These are phyloP conservation scores for Syzygium oleosum DNA, from an alignment of 345 rosid species.

Conservation along the genomic window DNA sequence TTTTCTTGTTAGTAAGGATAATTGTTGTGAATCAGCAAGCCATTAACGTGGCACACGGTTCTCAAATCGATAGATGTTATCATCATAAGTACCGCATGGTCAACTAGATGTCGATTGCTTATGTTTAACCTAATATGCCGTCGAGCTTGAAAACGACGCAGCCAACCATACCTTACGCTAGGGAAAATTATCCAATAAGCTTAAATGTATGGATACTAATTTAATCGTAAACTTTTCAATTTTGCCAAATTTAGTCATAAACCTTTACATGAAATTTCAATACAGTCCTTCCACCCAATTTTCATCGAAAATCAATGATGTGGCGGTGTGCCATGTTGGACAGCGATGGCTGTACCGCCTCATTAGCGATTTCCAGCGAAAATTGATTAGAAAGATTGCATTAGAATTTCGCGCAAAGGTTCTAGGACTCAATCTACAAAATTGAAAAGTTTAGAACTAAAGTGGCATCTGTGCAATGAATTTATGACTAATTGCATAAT, in stretches of 20 bases:
- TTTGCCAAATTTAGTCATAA: not conserved
- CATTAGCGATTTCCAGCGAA: accelerated
- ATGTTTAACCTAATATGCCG: not conserved
- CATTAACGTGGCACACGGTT: not conserved
- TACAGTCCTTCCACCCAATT: not conserved
- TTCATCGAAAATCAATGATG: too few relatives aligned
- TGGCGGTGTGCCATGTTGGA: not conserved
- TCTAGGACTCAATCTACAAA: not conserved
- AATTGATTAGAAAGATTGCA: accelerated
- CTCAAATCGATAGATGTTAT: not conserved
- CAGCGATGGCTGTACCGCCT: not conserved
- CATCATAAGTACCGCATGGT: not conserved
- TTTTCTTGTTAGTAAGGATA: not conserved
- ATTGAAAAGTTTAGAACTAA: not conserved
- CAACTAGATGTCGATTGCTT: not conserved
- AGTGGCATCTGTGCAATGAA: accelerated
- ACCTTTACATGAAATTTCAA: not conserved
- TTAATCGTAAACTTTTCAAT: accelerated
- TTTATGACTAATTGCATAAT: not conserved
- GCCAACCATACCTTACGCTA: not conserved
- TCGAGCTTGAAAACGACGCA: not conserved
- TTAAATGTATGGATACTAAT: accelerated
- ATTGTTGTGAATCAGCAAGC: not conserved
- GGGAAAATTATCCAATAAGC: not conserved
- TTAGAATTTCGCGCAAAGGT: not conserved